phyloP scores from a whole-genome alignment of 768 basidiomycete species.

The Dacryopinax primogenitus region DNA sequence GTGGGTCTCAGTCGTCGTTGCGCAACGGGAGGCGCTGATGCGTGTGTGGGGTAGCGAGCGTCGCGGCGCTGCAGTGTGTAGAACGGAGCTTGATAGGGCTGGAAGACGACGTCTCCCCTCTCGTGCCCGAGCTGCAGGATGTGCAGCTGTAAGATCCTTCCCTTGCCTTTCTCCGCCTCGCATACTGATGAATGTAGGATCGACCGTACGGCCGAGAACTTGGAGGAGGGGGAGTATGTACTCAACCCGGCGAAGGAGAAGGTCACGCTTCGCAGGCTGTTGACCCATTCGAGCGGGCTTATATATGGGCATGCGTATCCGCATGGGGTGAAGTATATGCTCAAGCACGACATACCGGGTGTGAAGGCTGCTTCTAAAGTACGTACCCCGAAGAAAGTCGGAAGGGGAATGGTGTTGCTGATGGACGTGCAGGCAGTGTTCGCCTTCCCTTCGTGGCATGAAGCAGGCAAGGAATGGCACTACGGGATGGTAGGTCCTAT shows the following conservation, averaged over 20 bases:
- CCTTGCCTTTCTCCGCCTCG: neutral
- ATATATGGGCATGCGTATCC: neutral
- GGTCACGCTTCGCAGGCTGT: neutral
- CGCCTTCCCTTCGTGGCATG: neutral
- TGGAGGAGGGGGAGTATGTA: neutral
- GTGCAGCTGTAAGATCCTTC: neutral
- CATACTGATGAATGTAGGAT: neutral
- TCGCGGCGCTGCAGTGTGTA: slow-evolving; percentile 1
- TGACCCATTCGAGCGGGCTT: slow-evolving; percentile 1
- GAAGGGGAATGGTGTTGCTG: neutral
- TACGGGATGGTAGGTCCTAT: neutral
- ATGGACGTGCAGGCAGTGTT: neutral
- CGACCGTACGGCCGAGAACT: neutral
- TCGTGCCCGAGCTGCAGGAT: neutral
- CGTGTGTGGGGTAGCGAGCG: neutral
- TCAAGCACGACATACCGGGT: neutral
- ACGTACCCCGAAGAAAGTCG: neutral
- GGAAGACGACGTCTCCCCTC: neutral
- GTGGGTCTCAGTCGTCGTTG: neutral
- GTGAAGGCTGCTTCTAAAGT: neutral
- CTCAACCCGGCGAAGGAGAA: neutral
- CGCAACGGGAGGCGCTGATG: neutral
- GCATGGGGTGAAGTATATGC: neutral
- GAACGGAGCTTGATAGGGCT: neutral
- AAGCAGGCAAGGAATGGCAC: neutral